Evolutionary conservation across 371 early-diverging fungal species (phyloP).

Genomic region (Chytridiales sp.): DNA sequence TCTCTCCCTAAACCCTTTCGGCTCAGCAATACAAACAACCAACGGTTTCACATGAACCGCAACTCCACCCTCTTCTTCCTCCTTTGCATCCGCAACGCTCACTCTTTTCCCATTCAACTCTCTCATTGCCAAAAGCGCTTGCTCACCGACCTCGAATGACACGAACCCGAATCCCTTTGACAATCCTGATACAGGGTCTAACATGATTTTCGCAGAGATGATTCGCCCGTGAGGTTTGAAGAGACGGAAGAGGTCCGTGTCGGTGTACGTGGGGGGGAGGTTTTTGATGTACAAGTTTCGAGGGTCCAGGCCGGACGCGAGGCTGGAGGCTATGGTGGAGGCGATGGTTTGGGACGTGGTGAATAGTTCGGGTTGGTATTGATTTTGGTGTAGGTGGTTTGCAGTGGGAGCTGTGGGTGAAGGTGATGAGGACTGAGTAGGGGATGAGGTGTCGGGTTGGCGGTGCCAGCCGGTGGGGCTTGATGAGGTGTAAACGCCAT

Average conservation of each 20-base stretch:
- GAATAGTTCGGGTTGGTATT: background rate
- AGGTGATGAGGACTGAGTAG: slow-evolving; percentile 4
- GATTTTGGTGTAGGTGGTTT: too few relatives aligned
- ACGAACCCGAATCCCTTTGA: slow-evolving; percentile 51
- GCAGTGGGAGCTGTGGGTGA: background rate
- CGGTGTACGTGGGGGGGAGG: slow-evolving; percentile 30
- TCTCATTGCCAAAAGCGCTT: slow-evolving; percentile 33
- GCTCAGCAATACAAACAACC: slow-evolving; percentile 46
- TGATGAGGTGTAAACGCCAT: too few relatives aligned
- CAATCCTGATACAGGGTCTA: slow-evolving; percentile 31
- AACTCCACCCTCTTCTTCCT: too few relatives aligned
- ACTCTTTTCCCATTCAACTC: slow-evolving; percentile 36
- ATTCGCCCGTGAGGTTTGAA: slow-evolving; percentile 44
- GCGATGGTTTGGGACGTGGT: background rate
- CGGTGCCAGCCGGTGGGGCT: slow-evolving; percentile 8
- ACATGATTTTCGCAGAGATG: slow-evolving; percentile 43
- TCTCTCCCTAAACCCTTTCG: slow-evolving; percentile 39
- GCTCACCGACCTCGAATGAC: slow-evolving; percentile 28
- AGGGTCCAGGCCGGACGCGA: slow-evolving; percentile 25
- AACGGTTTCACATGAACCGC: slow-evolving; percentile 28
- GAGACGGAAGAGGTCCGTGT: slow-evolving; percentile 35
- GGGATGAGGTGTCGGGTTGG: slow-evolving; percentile 3
- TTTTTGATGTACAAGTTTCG: slow-evolving; percentile 48
- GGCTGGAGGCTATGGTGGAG: background rate
- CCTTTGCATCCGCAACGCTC: too few relatives aligned